Percentiles rank a stretch among this genome's conserved stretches.
phyloP scores from a whole-genome alignment of 2,329 filamentous ascomycete genomes.

The Exophiala alcalophila region DNA sequence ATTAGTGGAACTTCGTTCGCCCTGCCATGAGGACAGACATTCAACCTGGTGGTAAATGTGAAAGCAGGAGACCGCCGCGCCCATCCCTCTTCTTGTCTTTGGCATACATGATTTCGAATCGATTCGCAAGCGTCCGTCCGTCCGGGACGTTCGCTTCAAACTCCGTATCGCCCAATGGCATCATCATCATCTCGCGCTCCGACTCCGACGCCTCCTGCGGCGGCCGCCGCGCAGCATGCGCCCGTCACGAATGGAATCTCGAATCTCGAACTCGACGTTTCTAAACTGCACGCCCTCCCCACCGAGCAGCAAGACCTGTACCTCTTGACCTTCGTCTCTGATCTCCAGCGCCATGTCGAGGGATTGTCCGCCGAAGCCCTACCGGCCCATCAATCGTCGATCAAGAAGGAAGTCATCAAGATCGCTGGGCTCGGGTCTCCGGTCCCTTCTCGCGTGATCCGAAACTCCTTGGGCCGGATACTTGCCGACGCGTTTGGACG shows the following conservation, averaged over 20 bases:
- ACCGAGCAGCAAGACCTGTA: slow-evolving; percentile 95
- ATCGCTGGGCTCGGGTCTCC: slow-evolving; percentile 80
- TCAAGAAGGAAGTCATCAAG: slow-evolving; percentile 93
- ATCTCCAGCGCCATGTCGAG: slow-evolving; percentile 76
- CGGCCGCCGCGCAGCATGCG: too few species aligned
- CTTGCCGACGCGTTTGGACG: slow-evolving; percentile 78
- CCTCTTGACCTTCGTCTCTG: slow-evolving; percentile 81
- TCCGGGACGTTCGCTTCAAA: slow-evolving; percentile 18
- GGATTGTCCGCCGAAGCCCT: slow-evolving; percentile 73
- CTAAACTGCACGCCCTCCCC: slow-evolving; percentile 83
- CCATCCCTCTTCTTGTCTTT: too few species aligned
- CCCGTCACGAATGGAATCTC: slow-evolving; percentile 19
- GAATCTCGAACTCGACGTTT: slow-evolving; percentile 70
- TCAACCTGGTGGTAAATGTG: too few species aligned
- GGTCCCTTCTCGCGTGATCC: slow-evolving; percentile 79
- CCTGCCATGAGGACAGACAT: slow-evolving; percentile 13
- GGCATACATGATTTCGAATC: slow-evolving; percentile 14
- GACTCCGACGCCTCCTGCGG: slow-evolving; percentile 4
- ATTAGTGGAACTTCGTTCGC: too few species aligned
- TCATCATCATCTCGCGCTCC: slow-evolving; percentile 11
- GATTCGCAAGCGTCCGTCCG: slow-evolving; percentile 17
- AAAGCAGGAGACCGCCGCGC: too few species aligned
- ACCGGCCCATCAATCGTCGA: slow-evolving; percentile 81
- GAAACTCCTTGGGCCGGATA: slow-evolving; percentile 82
- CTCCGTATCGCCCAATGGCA: slow-evolving; percentile 12